Evolutionary conservation across 169 alveolate species (phyloP), one percentile per base, ranked within the genome.

Genomic region (Plasmodium fragile): DNA sequence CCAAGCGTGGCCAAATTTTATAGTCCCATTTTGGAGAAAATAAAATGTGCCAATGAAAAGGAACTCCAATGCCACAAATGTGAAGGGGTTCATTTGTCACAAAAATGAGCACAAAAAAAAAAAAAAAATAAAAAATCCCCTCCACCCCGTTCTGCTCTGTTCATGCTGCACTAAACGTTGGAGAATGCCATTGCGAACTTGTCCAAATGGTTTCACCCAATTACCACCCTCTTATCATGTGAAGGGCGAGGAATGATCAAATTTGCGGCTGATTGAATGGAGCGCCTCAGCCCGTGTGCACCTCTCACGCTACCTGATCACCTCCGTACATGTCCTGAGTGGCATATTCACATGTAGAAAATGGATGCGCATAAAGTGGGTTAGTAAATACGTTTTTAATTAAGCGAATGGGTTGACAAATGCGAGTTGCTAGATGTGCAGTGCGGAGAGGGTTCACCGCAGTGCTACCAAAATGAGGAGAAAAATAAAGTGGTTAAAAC

Each of bases 31-130:
- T 18, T 25, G 70, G 55, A 79, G 34, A 79, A 34, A 25, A 79
- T 45, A 18, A 79, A 79, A 41, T 41, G 65, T 25, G 41, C 30
- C 18, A 28, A 10, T 79, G 22, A 79, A 16, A 7, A 73, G 34
- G 25, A 79, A 79, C 28, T 41, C 39, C 18, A 79, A 13, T 45
- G 18, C 36, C 36, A 11, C 70, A 79, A 39, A 10, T 18, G 30
- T 79, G 18, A 45, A 79, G 34, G 55, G 65, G 70, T n/a, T 32
- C 84, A 79, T 79, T 79, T 79, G 84, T 41, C 32, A 39, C 55
- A 79, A 11, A 28, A 72, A 45, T n/a, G 11, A 53, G 11, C 1
- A 2, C 13, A 55, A 55, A 25, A 13, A 59, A 59, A 0, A 65
- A 65, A 65, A 28, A 22, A 65, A 65, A 65, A 65, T 16, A 59